These are phyloP conservation scores for Flaveria robusta DNA, from an alignment of 129 eudicot species.

Conservation along the genomic window DNA sequence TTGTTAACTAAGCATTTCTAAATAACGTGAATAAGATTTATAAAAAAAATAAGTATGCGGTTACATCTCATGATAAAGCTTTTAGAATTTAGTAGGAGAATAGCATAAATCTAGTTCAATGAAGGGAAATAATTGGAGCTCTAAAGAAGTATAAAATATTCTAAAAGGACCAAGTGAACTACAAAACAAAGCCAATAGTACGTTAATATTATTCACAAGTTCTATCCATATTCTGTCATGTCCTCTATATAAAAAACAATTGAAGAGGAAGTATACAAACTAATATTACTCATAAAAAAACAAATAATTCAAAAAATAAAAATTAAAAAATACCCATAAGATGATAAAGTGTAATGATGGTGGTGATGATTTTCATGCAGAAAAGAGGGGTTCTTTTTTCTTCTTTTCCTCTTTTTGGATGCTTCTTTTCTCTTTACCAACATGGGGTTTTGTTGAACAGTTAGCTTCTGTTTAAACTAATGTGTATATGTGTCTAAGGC, in stretches of 20 bases:
- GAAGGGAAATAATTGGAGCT: background rate
- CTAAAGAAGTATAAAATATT: background rate
- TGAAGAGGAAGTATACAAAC: constrained; percentile 14
- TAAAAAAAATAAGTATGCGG: too few species aligned
- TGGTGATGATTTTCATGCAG: constrained; percentile 51
- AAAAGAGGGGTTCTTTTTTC: constrained; percentile 42
- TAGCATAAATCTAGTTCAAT: background rate
- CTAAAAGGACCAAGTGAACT: constrained; percentile 10
- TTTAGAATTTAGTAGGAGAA: too few species aligned
- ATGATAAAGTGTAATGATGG: constrained; percentile 38
- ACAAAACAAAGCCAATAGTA: constrained; percentile 19
- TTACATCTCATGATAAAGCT: too few species aligned
- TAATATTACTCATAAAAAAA: constrained; percentile 24
- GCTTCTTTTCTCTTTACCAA: constrained; percentile 54
- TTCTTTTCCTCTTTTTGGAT: constrained; percentile 31
- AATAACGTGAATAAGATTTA: too few species aligned
- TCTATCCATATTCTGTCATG: constrained; percentile 25
- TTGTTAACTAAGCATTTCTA: too few species aligned
- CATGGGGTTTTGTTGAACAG: constrained; percentile 57
- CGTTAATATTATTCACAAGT: constrained; percentile 36
- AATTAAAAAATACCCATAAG: constrained; percentile 15
- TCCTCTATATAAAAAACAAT: constrained; percentile 32
- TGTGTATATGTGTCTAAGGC: constrained; percentile 38
- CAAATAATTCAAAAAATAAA: constrained; percentile 18
- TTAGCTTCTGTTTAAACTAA: constrained; percentile 52